phyloP scores from a whole-genome alignment of 2,329 filamentous ascomycete genomes.

The Pseudogymnoascus sp. region DNA sequence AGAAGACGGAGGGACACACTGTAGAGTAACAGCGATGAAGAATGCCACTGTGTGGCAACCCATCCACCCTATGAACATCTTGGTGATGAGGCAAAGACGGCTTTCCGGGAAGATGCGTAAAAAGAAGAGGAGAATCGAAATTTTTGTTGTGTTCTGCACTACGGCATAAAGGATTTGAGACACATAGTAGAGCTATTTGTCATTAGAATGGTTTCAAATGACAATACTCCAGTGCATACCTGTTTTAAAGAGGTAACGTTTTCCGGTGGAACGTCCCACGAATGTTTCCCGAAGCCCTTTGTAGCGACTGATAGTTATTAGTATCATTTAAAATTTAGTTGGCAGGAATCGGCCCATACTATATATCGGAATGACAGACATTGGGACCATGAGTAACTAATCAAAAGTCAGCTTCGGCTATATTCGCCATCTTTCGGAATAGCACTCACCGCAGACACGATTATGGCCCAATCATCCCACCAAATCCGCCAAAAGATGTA shows the following conservation, averaged over 20 bases:
- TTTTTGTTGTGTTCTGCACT: conserved; percentile 17
- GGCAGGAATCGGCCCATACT: no score
- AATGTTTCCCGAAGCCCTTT: conserved; percentile 17
- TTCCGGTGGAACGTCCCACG: conserved; percentile 15
- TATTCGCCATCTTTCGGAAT: no score
- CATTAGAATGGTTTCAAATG: no score
- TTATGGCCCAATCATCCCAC: conserved; percentile 20
- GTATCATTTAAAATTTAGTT: no score
- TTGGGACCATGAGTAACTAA: conserved; percentile 13
- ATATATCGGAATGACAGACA: conserved; percentile 15
- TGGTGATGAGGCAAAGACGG: conserved; percentile 10
- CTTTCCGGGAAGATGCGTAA: conserved; percentile 16
- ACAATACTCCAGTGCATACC: no score
- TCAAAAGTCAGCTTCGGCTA: background rate
- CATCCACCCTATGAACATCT: conserved; percentile 11
- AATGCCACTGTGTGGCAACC: conserved; percentile 11
- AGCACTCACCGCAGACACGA: conserved; percentile 16
- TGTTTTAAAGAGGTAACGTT: conserved; percentile 14
- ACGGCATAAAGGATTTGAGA: conserved; percentile 19
- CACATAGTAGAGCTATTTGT: conserved; percentile 18
- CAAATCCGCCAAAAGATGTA: conserved; percentile 15
- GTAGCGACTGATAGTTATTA: conserved; percentile 15
- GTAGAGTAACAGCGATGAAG: conserved; percentile 15
- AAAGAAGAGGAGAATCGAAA: conserved; percentile 20
- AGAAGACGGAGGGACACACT: conserved; percentile 18